Base-by-base conservation (phyloP, 2,329 filamentous ascomycete species). In the Penicillium sp. region DNA sequence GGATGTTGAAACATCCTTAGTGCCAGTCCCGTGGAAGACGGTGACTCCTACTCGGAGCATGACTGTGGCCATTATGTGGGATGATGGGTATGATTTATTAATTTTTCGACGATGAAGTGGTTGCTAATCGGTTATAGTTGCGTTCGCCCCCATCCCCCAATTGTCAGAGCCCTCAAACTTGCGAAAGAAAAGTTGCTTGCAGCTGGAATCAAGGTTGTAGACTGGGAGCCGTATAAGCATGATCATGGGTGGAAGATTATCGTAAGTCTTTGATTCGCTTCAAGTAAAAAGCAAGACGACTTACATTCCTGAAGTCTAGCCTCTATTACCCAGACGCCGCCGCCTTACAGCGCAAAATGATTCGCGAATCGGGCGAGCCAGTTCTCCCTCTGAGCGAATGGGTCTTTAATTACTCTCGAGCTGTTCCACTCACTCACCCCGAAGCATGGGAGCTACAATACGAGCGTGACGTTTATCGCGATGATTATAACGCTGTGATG, bases 111-210 rank as follows among this genome's bases (percentile, higher is more conserved):
- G 9, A 13, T 7, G 2, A 33, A 31, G 39, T 55, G 41, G 55
- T 37, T 27, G n/a, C 33, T 27, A n/a, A 21, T 7, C 6, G 3
- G 21, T 27, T 16, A 10, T 21, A 73, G 70, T 10, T 78, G 86
- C 49, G 86, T 89, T 5, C 78, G 73, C 6, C 88, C 88, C 0
- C 88, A 89, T 51, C 87, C 88, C 3, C 88, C 64, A 3, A 53
- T 66, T 9, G 59, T 56, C 27, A 63, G 64, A 1, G 63, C 58
- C 1, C 53, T 66, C 21, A 55, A 56, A 29, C 39, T 60, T 11
- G 63, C 60, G 14, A 67, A 68, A 57, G 47, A 65, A 41, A 68
- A 67, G 61, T 47, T 66, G 1, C 58, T 79, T n/a, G 77, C 75
- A 52, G 73, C 82, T 1, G 80, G 80, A 1, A 70, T 82, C 55